These are phyloP conservation scores for Zhuliangozyma blackwelliae DNA, from an alignment of 1,139 yeast genomes.

Conservation along the genomic window DNA sequence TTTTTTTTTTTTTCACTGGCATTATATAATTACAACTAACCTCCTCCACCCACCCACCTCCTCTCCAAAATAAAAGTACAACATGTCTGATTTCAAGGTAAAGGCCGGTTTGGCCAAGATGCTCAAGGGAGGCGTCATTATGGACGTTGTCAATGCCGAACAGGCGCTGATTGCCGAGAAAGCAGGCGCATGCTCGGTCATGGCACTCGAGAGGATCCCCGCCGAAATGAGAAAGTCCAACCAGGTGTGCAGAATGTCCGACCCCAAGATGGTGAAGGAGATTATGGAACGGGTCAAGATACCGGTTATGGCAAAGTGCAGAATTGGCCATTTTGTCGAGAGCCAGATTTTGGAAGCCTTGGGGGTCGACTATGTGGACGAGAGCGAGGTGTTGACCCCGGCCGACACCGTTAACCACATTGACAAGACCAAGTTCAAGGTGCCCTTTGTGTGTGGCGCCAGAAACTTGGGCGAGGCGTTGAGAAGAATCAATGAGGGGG, in stretches of 20 bases:
- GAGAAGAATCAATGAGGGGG: slow-evolving; percentile 78
- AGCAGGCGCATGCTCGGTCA: slow-evolving; percentile 89
- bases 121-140: slow-evolving; percentile 66
- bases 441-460: slow-evolving; percentile 87
- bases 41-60: neutral
- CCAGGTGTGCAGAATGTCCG: slow-evolving; percentile 85
- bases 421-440: slow-evolving; percentile 55
- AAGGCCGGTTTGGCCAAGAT: slow-evolving; percentile 85
- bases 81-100: slow-evolving; percentile 54
- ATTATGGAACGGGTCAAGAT: slow-evolving; percentile 72
- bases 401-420: slow-evolving; percentile 73
- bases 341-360: slow-evolving; percentile 75
- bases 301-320: slow-evolving; percentile 85
- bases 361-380: slow-evolving; percentile 79
- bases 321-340: slow-evolving; percentile 83
- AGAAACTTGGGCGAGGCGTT: slow-evolving; percentile 81
- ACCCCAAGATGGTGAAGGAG: slow-evolving; percentile 73
- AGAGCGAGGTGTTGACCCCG: slow-evolving; percentile 79
- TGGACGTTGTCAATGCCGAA: slow-evolving; percentile 52
- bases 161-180: slow-evolving; percentile 64
- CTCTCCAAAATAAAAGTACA: neutral
- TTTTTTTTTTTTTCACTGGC: neutral
- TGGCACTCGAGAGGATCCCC: slow-evolving; percentile 85
- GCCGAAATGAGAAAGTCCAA: slow-evolving; percentile 85
- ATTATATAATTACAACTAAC: neutral